Percentiles rank a stretch among this genome's conserved stretches.
Evolutionary conservation across 306 rosid genomes (phyloP).

Genomic region (Cyclanthera cordifolia): DNA sequence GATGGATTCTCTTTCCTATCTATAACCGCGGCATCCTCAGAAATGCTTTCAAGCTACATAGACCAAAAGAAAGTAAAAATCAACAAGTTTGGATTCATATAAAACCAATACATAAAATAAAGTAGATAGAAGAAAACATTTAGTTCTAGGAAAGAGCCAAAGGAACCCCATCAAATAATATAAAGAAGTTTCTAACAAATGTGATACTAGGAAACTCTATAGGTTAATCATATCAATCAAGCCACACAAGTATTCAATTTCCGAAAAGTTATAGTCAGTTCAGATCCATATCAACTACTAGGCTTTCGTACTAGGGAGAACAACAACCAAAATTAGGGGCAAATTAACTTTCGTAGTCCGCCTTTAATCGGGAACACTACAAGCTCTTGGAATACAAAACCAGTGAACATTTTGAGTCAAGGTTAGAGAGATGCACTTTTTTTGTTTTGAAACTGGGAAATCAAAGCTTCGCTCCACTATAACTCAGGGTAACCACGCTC

Average conservation of each 20-base stretch:
- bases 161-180: background rate
- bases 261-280: background rate
- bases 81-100: slow-evolving; percentile 8
- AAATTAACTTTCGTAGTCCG: background rate
- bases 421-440: slow-evolving; percentile 4
- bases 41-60: slow-evolving; percentile 76
- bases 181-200: background rate
- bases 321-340: background rate
- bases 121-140: background rate
- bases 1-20: slow-evolving; percentile 42
- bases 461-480: too few species aligned
- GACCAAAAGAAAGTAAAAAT: slow-evolving; percentile 7
- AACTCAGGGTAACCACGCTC: too few species aligned
- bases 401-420: background rate
- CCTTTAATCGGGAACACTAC: background rate
- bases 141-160: slow-evolving; percentile 5
- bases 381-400: background rate
- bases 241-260: background rate
- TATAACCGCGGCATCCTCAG: slow-evolving; percentile 53
- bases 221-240: background rate
- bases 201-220: background rate
- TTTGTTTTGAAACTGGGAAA: too few species aligned
- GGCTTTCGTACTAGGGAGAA: background rate
- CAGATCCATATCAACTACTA: background rate
- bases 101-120: background rate